Percentiles rank a stretch among this genome's conserved stretches.
phyloP scores from a whole-genome alignment of 208 protist genomes.

The Wallacemonas collosoma region DNA sequence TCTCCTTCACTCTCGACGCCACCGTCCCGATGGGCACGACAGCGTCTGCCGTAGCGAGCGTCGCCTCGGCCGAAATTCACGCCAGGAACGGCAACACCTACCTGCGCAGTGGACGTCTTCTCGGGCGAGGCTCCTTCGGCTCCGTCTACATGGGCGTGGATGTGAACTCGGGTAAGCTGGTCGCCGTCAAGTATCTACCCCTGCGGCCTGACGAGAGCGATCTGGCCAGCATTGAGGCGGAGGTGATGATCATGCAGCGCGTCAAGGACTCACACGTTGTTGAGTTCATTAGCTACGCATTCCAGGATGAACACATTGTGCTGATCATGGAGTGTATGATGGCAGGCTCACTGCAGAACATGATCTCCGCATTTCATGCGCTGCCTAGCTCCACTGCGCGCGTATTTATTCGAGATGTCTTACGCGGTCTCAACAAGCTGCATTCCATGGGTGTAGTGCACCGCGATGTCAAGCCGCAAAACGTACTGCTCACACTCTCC shows the following conservation, averaged over 20 bases:
- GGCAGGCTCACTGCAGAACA: constrained; percentile 79
- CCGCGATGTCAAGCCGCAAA: constrained; percentile 92
- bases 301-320: constrained; percentile 67
- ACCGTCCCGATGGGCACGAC: not conserved
- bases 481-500: constrained; percentile 82
- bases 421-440: constrained; percentile 82
- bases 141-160: constrained; percentile 89
- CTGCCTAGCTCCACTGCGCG: constrained; percentile 70
- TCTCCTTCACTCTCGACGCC: constrained; percentile 34
- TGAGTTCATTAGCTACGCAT: constrained; percentile 85
- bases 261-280: constrained; percentile 88
- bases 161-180: constrained; percentile 70
- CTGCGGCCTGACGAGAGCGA: constrained; percentile 69
- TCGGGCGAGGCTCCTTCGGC: constrained; percentile 88
- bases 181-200: constrained; percentile 87
- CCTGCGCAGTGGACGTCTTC: constrained; percentile 72
- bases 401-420: constrained; percentile 82
- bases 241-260: constrained; percentile 81
- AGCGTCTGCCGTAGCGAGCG: not conserved
- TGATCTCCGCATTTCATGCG: constrained; percentile 70
- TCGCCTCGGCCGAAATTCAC: constrained; percentile 56
- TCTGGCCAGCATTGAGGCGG: constrained; percentile 65
- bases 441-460: constrained; percentile 87
- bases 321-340: constrained; percentile 93
- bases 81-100: constrained; percentile 82